phyloP scores from a whole-genome alignment of 2,329 filamentous ascomycete genomes.

The Fusarium praegraminearum region DNA sequence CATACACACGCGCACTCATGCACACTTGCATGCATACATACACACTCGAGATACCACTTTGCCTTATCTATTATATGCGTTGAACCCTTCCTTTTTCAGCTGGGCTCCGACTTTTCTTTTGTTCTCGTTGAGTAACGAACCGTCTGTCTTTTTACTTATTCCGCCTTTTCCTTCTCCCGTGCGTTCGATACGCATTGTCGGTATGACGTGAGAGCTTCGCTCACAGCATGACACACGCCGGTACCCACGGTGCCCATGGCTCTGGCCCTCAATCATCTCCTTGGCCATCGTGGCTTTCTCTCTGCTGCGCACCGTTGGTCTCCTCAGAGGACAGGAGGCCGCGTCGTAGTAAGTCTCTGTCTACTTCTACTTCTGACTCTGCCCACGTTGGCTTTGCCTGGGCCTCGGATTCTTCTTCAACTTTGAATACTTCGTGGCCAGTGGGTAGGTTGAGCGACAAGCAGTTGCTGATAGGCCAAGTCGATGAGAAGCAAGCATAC shows the following conservation, averaged over 20 bases:
- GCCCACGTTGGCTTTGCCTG: conserved; percentile 32
- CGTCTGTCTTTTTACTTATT: conserved; percentile 19
- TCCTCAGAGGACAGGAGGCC: conserved; percentile 56
- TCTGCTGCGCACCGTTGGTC: conserved; percentile 59
- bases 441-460: conserved; percentile 46
- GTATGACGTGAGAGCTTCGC: conserved; percentile 46
- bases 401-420: conserved; percentile 41
- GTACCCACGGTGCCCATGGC: conserved; percentile 58
- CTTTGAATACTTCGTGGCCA: conserved; percentile 46
- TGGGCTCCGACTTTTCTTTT: conserved; percentile 10
- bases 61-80: conserved; percentile 17
- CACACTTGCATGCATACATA: conserved; percentile 31
- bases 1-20: conserved; percentile 30
- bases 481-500: conserved; percentile 47
- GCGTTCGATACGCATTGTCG: conserved; percentile 34
- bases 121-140: conserved; percentile 23
- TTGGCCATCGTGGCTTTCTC: conserved; percentile 61
- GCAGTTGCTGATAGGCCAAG: conserved; percentile 51
- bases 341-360: conserved; percentile 54
- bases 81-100: conserved; percentile 19
- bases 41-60: conserved; percentile 28
- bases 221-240: conserved; percentile 57
- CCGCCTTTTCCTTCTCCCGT: conserved; percentile 25
- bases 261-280: conserved; percentile 55
- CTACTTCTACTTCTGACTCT: conserved; percentile 43